Base-by-base conservation (phyloP, 1,284 basidiomycete genomes). In the Trichosporon ovoides region DNA sequence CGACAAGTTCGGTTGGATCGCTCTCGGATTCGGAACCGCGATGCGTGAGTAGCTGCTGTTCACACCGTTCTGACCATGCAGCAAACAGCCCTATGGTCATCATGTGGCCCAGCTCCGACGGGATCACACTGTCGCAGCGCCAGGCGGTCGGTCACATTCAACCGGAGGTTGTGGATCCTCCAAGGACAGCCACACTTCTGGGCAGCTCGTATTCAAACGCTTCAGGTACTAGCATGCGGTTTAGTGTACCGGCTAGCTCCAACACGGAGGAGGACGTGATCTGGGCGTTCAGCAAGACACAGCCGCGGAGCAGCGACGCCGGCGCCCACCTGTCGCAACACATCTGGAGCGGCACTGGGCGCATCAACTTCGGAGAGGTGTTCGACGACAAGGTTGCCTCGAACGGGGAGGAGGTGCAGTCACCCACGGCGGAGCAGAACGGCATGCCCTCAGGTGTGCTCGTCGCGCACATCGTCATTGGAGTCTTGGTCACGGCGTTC, bases 21-120 rank as follows among this genome's bases (percentile, higher is more conserved):
- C 50, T 0, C 18, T 59, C 3, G 61, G 58, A 0, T 63, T 53
- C 20, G 61, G 61, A 13, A 22, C 18, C 1, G 51, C 53, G 22
- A 63, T 63, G 61, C 37, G 61, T 63, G 51, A 24, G 60, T 62
- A 11, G 16, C n/a, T 14, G 5, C 3, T 24, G 1, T n/a, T n/a
- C n/a, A n/a, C n/a, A n/a, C 33, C 14, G 38, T n/a, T 9, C 18
- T 2, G 5, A 7, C 1, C 13, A 53, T 60, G 34, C 54, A 74
- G 70, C 77, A 9, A 62, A 79, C 60, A 77, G 81, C 11, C 81
- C 83, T 0, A 84, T 86, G 83, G 82, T 86, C 53, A 83, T 87
- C 48, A 81, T 83, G 73, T 87, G 85, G 85, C 75, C 81, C 7
- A 84, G 85, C 66, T 69, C 72, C 12, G 80, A 83, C 61, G 81